phyloP scores from a whole-genome alignment of 1,284 basidiomycete genomes.

The Ganoderma lingzhi region DNA sequence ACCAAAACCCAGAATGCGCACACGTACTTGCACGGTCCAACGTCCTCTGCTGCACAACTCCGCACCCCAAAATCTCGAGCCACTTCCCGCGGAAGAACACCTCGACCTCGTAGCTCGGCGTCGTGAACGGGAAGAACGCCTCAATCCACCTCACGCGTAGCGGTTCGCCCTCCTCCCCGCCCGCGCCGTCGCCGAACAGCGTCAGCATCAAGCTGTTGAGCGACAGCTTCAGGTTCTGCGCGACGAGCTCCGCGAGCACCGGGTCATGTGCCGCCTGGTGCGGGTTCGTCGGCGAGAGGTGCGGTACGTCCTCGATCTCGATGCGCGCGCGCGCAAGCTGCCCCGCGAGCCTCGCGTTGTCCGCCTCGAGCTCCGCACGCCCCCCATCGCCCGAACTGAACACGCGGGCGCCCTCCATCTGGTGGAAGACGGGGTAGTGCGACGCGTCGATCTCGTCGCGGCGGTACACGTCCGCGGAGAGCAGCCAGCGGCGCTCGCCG shows the following conservation, averaged over 20 bases:
- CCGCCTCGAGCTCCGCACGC: slow-evolving; percentile 67
- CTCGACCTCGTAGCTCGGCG: slow-evolving; percentile 97
- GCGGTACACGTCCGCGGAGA: slow-evolving; percentile 98
- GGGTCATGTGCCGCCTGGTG: slow-evolving; percentile 83
- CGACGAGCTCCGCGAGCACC: slow-evolving; percentile 73
- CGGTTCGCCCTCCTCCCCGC: slow-evolving; percentile 64
- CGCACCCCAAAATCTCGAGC: slow-evolving; percentile 96
- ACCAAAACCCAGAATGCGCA: slow-evolving; percentile 32
- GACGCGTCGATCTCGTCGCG: slow-evolving; percentile 98
- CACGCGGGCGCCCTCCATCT: slow-evolving; percentile 95
- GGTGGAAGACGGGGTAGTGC: slow-evolving; percentile 99
- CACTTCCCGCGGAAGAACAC: slow-evolving; percentile 97
- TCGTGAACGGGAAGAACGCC: slow-evolving; percentile 98
- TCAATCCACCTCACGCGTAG: slow-evolving; percentile 96
- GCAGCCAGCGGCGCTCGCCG: slow-evolving; percentile 85
- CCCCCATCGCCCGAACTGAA: slow-evolving; percentile 64
- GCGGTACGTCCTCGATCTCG: slow-evolving; percentile 87
- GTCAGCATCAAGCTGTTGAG: slow-evolving; percentile 89
- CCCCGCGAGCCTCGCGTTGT: slow-evolving; percentile 69
- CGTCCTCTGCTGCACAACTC: slow-evolving; percentile 91
- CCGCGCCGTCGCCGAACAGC: slow-evolving; percentile 75
- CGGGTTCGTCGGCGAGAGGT: slow-evolving; percentile 80
- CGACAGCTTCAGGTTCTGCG: slow-evolving; percentile 89
- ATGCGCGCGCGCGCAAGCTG: slow-evolving; percentile 77
- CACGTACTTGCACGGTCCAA: slow-evolving; percentile 84